A percentile compares a stretch with the other conserved stretches of the same genome.
Conservation (phyloP, 2,329 filamentous ascomycete species). For the Hypoxylon sp. region DNA sequence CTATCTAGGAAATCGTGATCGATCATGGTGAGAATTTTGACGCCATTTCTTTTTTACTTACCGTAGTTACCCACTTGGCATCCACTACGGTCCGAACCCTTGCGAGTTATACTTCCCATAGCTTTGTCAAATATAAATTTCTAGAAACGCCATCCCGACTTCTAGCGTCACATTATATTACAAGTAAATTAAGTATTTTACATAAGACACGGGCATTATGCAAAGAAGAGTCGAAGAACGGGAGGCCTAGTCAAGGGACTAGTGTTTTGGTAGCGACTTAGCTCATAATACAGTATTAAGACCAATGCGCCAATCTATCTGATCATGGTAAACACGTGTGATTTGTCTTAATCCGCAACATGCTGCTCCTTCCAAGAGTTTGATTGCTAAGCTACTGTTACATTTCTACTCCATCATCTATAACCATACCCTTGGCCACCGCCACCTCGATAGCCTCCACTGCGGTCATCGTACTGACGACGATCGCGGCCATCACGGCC, state of each 20-base stretch:
- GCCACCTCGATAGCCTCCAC: slow-evolving; percentile 38
- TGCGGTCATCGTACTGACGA: slow-evolving; percentile 25
- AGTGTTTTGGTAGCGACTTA: background rate
- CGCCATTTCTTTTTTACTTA: slow-evolving; percentile 15
- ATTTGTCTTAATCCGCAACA: slow-evolving; percentile 1
- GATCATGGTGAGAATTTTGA: slow-evolving; percentile 23
- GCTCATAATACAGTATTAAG: background rate
- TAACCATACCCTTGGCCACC: slow-evolving; percentile 27
- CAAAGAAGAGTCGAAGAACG: background rate
- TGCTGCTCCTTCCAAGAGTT: slow-evolving; percentile 6
- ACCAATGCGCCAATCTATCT: background rate
- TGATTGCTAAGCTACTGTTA: background rate
- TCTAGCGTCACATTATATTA: background rate
- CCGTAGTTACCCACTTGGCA: slow-evolving; percentile 22
- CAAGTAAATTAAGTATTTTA: background rate
- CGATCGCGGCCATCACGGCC: slow-evolving; percentile 47
- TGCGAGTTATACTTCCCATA: slow-evolving; percentile 5
- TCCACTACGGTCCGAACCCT: slow-evolving; percentile 35
- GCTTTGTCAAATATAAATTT: slow-evolving; percentile 12
- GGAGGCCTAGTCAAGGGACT: background rate
- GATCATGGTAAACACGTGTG: background rate
- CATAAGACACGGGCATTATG: background rate
- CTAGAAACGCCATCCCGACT: background rate
- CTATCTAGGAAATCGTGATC: slow-evolving; percentile 25
- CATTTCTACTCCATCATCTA: slow-evolving; percentile 23